Conservation (phyloP, 2,329 filamentous ascomycete species). For the Cladosporium halotolerans region DNA sequence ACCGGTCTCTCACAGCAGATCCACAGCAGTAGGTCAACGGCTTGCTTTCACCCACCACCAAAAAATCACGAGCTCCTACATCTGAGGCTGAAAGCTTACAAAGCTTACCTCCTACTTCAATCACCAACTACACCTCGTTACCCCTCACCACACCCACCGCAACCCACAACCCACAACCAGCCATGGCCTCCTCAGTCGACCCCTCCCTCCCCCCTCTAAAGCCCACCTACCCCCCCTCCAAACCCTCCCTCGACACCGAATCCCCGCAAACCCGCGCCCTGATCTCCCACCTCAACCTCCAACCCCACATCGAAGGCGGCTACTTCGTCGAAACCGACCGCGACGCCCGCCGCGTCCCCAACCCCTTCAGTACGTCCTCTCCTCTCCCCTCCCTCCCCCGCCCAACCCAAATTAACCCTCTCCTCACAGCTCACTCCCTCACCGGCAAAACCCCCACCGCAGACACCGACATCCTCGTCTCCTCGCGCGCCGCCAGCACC, state of each 20-base stretch:
- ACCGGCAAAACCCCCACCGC: constrained; percentile 31
- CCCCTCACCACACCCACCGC: background rate
- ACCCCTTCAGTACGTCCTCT: constrained; percentile 42
- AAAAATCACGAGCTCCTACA: too few relatives aligned
- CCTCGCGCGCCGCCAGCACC: constrained; percentile 50
- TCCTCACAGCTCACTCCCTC: constrained; percentile 38
- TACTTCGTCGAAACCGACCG: constrained; percentile 60
- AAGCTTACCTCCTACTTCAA: too few relatives aligned
- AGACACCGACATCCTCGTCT: background rate
- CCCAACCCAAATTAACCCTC: constrained; percentile 22
- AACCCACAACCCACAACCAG: background rate
- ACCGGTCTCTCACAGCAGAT: too few relatives aligned
- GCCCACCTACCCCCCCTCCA: constrained; percentile 19
- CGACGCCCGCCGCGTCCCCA: constrained; percentile 46
- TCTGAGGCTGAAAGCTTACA: too few relatives aligned
- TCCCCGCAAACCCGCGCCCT: constrained; percentile 28
- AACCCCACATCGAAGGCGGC: constrained; percentile 57
- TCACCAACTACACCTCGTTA: too few relatives aligned
- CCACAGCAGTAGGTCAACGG: too few relatives aligned
- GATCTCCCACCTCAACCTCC: constrained; percentile 43
- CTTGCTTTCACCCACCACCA: too few relatives aligned
- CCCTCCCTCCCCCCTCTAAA: constrained; percentile 20
- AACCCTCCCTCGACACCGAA: constrained; percentile 7
- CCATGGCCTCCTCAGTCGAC: constrained; percentile 17
- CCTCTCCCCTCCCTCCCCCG: constrained; percentile 26